These are phyloP conservation scores for Amanita polypyramis DNA, from an alignment of 768 basidiomycete genomes.

Conservation along the genomic window DNA sequence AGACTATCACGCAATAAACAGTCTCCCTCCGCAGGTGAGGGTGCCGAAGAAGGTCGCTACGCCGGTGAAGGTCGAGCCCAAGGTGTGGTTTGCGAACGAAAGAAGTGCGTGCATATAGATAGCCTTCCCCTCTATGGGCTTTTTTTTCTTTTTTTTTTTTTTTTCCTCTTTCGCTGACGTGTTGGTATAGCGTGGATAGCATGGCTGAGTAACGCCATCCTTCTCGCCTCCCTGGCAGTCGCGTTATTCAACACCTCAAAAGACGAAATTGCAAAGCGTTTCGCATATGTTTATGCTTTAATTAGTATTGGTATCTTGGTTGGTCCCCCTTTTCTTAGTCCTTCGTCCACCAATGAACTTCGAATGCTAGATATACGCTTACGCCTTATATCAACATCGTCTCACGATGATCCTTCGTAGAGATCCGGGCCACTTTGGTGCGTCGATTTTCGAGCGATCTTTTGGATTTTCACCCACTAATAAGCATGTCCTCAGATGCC, in stretches of 20 bases:
- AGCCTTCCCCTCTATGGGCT: too few relatives aligned
- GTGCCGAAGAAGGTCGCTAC: constrained; percentile 79
- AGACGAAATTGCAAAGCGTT: constrained; percentile 58
- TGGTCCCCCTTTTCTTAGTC: constrained; percentile 10
- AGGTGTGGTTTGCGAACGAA: constrained; percentile 98
- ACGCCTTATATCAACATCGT: constrained; percentile 75
- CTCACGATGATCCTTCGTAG: constrained; percentile 85
- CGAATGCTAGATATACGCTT: constrained; percentile 60
- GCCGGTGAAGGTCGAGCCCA: constrained; percentile 80
- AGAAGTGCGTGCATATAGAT: constrained; percentile 65
- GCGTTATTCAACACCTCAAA: constrained; percentile 84
- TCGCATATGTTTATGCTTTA: constrained; percentile 75
- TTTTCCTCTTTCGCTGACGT: neutral
- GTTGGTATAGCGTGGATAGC: constrained; percentile 69
- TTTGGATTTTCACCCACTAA: neutral
- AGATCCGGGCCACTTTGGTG: constrained; percentile 86
- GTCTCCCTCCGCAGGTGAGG: constrained; percentile 50
- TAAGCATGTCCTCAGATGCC: constrained; percentile 40
- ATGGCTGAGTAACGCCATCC: constrained; percentile 79
- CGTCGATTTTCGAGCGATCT: constrained; percentile 9
- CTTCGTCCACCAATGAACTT: neutral
- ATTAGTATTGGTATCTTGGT: constrained; percentile 70
- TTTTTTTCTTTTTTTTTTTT: neutral
- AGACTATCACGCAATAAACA: constrained; percentile 69
- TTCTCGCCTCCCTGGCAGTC: constrained; percentile 76